These are phyloP conservation scores for Botrytis galanthina DNA, from an alignment of 2,329 filamentous ascomycete species.

Conservation along the genomic window DNA sequence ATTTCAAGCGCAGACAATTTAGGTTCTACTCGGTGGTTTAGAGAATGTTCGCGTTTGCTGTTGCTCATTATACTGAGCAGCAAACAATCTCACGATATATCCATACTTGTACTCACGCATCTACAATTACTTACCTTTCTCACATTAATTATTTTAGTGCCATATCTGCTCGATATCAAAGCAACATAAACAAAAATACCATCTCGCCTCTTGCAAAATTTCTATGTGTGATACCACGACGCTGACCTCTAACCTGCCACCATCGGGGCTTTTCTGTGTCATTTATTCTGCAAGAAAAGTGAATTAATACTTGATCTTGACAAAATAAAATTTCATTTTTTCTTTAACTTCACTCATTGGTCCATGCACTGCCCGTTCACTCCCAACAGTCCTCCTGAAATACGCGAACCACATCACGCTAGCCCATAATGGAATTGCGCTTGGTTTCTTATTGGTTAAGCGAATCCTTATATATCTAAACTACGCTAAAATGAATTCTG, in stretches of 20 bases:
- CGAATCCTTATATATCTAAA: not conserved
- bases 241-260: not conserved
- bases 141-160: not conserved
- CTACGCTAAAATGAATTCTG: not conserved
- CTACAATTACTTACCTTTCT: not conserved
- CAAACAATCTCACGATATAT: not conserved
- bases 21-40: not conserved
- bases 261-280: rapidly evolving
- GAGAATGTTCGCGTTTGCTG: not conserved
- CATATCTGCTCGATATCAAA: not conserved
- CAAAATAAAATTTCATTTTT: not conserved
- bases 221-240: not conserved
- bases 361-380: not conserved
- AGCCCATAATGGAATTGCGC: not conserved
- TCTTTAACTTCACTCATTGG: not conserved
- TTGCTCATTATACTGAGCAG: not conserved
- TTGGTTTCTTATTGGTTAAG: not conserved
- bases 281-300: rapidly evolving
- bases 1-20: not conserved
- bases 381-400: constrained; percentile 4
- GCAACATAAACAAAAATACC: rapidly evolving
- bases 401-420: not conserved
- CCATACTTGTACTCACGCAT: not conserved
- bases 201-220: not conserved
- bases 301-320: not conserved